Conservation (phyloP, 2,329 filamentous ascomycete species). For the Hansfordia pulvinata region DNA sequence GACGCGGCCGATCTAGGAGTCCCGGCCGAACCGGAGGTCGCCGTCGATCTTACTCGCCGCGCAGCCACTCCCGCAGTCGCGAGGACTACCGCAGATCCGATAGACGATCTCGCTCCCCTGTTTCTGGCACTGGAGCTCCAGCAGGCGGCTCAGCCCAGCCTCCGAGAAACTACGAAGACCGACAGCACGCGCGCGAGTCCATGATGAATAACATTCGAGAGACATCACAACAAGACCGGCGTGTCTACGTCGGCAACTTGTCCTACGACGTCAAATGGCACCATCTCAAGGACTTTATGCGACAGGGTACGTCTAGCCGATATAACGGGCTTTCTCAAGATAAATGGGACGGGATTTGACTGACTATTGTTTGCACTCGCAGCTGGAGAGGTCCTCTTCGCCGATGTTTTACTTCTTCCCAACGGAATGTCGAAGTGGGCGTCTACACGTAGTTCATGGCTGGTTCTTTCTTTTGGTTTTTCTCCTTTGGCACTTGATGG, state of each 20-base stretch:
- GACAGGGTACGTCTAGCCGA: conserved; percentile 68
- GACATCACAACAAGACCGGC: conserved; percentile 93
- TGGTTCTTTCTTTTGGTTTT: conserved; percentile 64
- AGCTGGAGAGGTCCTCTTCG: conserved; percentile 99
- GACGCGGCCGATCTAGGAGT: conserved; percentile 73
- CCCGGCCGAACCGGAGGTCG: conserved; percentile 53
- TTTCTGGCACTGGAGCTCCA: conserved; percentile 59
- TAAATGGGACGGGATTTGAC: conserved; percentile 14
- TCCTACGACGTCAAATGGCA: conserved; percentile 99
- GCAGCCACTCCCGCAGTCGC: conserved; percentile 65
- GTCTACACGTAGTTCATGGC: conserved; percentile 76
- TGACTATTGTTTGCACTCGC: conserved; percentile 22
- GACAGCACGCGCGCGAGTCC: conserved; percentile 71
- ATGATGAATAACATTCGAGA: conserved; percentile 95
- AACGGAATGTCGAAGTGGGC: conserved; percentile 99
- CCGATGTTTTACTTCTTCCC: conserved; percentile 97
- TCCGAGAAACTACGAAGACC: conserved; percentile 73
- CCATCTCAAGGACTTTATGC: conserved; percentile 99
- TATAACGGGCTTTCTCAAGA: conserved; percentile 5
- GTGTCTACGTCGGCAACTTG: conserved; percentile 97
- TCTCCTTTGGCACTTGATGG: conserved; percentile 55
- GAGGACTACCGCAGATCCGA: conserved; percentile 64
- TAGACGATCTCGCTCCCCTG: conserved; percentile 74
- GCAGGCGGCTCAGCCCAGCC: conserved; percentile 59
- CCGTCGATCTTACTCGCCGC: conserved; percentile 67